Base-by-base conservation (phyloP, 2,329 filamentous ascomycete species). In the Lachnellula arida region DNA sequence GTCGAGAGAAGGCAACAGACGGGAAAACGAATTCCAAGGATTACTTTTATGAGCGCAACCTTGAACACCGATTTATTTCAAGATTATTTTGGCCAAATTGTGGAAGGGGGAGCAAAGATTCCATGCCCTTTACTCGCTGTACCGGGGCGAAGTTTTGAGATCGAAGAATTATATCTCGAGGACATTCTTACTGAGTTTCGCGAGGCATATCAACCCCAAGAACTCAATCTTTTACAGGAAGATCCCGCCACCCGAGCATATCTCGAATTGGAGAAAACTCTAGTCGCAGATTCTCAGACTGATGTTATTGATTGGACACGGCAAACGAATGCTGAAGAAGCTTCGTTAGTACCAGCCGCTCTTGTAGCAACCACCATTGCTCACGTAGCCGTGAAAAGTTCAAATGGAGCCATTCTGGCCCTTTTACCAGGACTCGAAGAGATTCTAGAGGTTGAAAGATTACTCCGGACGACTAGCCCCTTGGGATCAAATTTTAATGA, bases 1-100 rank as follows among this genome's bases (percentile, higher is more conserved):
- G 75, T 93, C 1, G 74, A 76, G 0, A 76, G 78, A 3, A 77
- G 83, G 55, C 79, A 80, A 23, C 80, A 49, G 81, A 82, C 7
- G 81, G 79, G 87, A 59, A 79, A 93, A 50, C 87, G 86, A 3
- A 91, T 96, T 59, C 74, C 97, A 49, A 96, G 92, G 71, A 80
- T 97, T 46, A 84, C 97, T 12, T 78, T 97, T 32, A 97, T 97
- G 93, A 96, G 90, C 71, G 93, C 93, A 2, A 97, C 93, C 0
- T 81, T 97, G 2, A 91, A 97, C 70, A 90, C 91, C 0, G 80
- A 85, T 0, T 84, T 90, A 0, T 96, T 97, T 70, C 83, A 83
- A 59, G 75, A 82, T 52, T 97, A 97, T 72, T 97, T 97, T 73
- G 81, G 79, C 4, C 79, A 80, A 1, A 81, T 84, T 47, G 80